Percentiles rank a stretch among this genome's conserved stretches.
phyloP scores from a whole-genome alignment of 768 basidiomycete species.

The Russula foetens region DNA sequence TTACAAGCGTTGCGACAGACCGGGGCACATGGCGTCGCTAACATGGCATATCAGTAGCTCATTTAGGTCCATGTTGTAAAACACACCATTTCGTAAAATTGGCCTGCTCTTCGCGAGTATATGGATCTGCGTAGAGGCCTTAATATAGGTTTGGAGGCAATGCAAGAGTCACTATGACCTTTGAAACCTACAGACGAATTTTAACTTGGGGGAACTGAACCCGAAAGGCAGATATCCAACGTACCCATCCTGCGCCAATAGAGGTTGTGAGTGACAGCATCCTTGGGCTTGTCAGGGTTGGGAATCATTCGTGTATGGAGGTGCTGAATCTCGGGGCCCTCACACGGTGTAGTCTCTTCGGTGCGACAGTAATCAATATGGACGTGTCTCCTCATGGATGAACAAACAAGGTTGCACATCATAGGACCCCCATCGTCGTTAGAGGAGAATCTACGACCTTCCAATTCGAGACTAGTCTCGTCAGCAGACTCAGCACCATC shows the following conservation, averaged over 20 bases:
- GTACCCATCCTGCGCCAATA: slow-evolving; percentile 54
- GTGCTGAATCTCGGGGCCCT: slow-evolving; percentile 39
- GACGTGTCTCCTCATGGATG: slow-evolving; percentile 45
- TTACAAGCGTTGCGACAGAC: slow-evolving; percentile 23
- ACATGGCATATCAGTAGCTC: not conserved
- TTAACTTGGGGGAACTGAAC: not conserved
- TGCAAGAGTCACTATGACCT: slow-evolving; percentile 25
- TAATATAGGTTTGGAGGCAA: not conserved
- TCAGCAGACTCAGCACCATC: slow-evolving; percentile 48
- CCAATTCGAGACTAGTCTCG: slow-evolving; percentile 41
- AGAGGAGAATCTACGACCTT: slow-evolving; percentile 45
- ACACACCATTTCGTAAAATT: slow-evolving; percentile 48
- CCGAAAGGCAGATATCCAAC: slow-evolving; percentile 13
- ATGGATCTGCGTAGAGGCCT: slow-evolving; percentile 38
- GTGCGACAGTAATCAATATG: slow-evolving; percentile 52
- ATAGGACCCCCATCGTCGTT: slow-evolving; percentile 54
- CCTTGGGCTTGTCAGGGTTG: slow-evolving; percentile 40
- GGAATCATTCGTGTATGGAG: slow-evolving; percentile 37
- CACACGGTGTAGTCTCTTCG: slow-evolving; percentile 31
- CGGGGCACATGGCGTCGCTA: slow-evolving; percentile 46
- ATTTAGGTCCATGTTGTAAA: not conserved
- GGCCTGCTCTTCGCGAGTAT: slow-evolving; percentile 47
- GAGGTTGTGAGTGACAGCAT: slow-evolving; percentile 44
- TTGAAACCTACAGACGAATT: slow-evolving; percentile 41
- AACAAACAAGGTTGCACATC: slow-evolving; percentile 53